Conservation (phyloP, 208 protist species). For the Leishmania amazonensis region DNA sequence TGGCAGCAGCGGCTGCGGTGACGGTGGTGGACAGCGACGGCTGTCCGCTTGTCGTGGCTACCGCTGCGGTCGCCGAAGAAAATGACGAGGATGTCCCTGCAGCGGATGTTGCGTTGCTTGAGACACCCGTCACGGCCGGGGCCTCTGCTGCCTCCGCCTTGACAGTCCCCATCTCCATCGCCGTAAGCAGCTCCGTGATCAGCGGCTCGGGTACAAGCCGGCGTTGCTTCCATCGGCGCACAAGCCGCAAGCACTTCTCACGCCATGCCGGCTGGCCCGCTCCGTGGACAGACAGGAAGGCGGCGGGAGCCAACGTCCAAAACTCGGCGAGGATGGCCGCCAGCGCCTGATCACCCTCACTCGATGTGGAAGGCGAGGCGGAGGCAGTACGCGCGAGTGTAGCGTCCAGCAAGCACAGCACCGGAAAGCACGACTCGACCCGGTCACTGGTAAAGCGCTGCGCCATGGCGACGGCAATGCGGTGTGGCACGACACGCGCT, state of each 20-base stretch:
- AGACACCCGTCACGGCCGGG: not conserved
- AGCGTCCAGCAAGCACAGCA: constrained; percentile 76
- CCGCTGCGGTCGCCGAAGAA: not conserved
- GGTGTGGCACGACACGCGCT: constrained; percentile 38
- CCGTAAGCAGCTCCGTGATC: constrained; percentile 28
- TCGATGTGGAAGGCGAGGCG: not conserved
- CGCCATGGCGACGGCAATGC: constrained; percentile 63
- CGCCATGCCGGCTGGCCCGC: constrained; percentile 33
- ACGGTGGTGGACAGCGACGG: not conserved
- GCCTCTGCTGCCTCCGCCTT: not conserved
- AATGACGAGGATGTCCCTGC: not conserved
- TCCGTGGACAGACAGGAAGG: constrained; percentile 29
- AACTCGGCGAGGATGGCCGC: constrained; percentile 53
- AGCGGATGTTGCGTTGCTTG: not conserved
- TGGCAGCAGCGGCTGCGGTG: not conserved
- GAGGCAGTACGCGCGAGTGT: constrained; percentile 35
- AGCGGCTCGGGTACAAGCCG: constrained; percentile 30
- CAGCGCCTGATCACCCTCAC: constrained; percentile 30
- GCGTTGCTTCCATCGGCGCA: constrained; percentile 63
- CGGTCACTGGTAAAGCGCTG: constrained; percentile 62
- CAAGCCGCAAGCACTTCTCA: constrained; percentile 58
- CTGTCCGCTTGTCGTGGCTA: constrained; percentile 2
- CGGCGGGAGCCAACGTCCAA: constrained; percentile 41
- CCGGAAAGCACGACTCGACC: constrained; percentile 54
- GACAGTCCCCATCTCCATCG: constrained; percentile 29